Evolutionary conservation across 2,329 filamentous ascomycete genomes (phyloP).

Genomic region (Colletotrichum chlorophyti): DNA sequence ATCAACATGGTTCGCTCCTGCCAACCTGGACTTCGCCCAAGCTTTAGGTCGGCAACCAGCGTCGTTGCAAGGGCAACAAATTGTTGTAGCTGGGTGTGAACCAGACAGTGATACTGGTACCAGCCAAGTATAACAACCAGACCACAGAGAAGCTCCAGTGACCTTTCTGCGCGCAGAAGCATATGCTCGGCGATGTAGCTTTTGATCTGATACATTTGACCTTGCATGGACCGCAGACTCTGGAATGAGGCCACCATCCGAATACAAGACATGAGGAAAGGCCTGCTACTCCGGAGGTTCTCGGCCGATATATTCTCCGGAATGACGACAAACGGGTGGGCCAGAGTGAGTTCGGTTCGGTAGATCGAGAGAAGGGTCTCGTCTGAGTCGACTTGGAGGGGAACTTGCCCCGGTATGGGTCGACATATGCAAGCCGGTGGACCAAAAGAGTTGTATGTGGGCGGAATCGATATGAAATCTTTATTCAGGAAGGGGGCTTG

Average conservation of each 20-base stretch:
- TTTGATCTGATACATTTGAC: conserved; percentile 56
- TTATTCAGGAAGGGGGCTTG: conserved; percentile 14
- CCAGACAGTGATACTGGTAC: conserved; percentile 61
- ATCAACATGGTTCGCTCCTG: conserved; percentile 51
- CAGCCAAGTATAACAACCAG: conserved; percentile 56
- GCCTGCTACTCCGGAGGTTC: conserved; percentile 45
- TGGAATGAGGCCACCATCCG: conserved; percentile 57
- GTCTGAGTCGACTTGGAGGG: conserved; percentile 51
- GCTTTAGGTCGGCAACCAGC: conserved; percentile 52
- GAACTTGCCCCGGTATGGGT: conserved; percentile 44
- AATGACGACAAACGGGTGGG: conserved; percentile 56
- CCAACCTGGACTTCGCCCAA: conserved; percentile 48
- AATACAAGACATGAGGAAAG: conserved; percentile 57
- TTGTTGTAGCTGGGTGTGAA: conserved; percentile 59
- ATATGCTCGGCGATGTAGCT: conserved; percentile 53
- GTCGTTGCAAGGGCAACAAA: conserved; percentile 56
- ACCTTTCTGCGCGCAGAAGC: conserved; percentile 57
- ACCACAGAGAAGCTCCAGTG: conserved; percentile 56
- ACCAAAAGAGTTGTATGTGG: conserved; percentile 52
- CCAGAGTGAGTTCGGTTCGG: conserved; percentile 47
- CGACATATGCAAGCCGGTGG: conserved; percentile 55
- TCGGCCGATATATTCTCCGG: conserved; percentile 42
- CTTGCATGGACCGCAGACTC: conserved; percentile 53
- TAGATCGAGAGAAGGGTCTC: conserved; percentile 53
- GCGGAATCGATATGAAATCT: conserved; percentile 42